phyloP scores from a whole-genome alignment of 306 rosid species.

The Ceratonia siliqua region DNA sequence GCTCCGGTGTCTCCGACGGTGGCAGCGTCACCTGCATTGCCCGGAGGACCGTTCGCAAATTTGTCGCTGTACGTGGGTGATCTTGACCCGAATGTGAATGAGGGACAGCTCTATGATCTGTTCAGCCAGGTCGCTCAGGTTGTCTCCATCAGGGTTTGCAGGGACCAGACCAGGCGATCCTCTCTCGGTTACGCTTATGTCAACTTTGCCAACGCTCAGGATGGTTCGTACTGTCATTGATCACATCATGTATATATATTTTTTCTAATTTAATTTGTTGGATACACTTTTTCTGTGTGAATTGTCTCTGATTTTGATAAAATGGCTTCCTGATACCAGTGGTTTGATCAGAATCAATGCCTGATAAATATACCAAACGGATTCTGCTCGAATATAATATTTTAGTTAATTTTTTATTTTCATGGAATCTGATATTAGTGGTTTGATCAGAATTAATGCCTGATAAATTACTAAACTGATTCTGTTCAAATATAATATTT shows the following conservation, averaged over 20 bases:
- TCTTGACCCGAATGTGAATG: constrained; percentile 41
- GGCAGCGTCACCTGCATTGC: not conserved
- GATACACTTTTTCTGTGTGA: not conserved
- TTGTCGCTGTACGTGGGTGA: constrained; percentile 17
- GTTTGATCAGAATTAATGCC: not conserved
- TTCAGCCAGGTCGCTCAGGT: constrained; percentile 59
- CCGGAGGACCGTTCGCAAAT: not conserved
- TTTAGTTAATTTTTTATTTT: not conserved
- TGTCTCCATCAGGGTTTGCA: constrained; percentile 72
- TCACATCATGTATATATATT: not conserved
- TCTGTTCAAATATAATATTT: not conserved
- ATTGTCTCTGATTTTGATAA: not conserved
- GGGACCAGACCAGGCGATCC: constrained; percentile 62
- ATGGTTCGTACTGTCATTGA: constrained; percentile 48
- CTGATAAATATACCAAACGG: not conserved
- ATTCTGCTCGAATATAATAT: not conserved
- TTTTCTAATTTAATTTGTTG: not conserved
- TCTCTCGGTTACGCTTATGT: constrained; percentile 94
- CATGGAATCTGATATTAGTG: not conserved
- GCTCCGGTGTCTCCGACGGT: not conserved
- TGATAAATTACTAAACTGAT: not conserved
- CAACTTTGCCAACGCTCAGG: constrained; percentile 57
- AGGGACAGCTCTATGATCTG: constrained; percentile 67
- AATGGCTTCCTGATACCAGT: not conserved
- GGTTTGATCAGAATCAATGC: not conserved